Evolutionary conservation across 148 eudicot species (phyloP), one percentile per base, ranked within the genome.

Genomic region (Rheum nobile): DNA sequence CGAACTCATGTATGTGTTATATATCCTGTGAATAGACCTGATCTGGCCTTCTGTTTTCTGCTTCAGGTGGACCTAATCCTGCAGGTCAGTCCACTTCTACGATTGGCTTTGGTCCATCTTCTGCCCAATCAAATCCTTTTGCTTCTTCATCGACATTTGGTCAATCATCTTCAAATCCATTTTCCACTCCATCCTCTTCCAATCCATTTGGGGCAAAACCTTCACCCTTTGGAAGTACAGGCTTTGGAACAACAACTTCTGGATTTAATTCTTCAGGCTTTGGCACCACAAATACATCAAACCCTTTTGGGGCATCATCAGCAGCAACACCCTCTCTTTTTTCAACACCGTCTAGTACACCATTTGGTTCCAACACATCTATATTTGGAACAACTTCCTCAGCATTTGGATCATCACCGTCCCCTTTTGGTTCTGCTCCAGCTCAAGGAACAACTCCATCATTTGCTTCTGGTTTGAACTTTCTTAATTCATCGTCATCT

Each of bases 41-140:
- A 65, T 21, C 8, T 44, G 67, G 44, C 44, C 67, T 0, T 29
- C 37, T 76, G 5, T 71, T 48, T 21, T 47, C 31, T 76, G 39
- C 11, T 70, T 52, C 81, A 93, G 98, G 98, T 74, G 98, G 97
- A 44, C 94, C 98, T 29, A 81, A 85, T 88, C 85, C 98, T 79
- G 89, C 88, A 54, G 86, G 81, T 50, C 97, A 89, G 88, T 55
- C 93, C 69, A 37, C 91, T 71, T 38, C 82, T 77, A 86, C 80
- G 34, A 26, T 32, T 75, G 82, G 84, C 76, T 89, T 90, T 80
- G 87, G 83, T 71, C 71, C 74, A 41, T 19, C 88, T 57, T 73
- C 80, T 55, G 43, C 81, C 1, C 89, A 78, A 68, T 29, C 89
- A 28, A 87, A 77, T 43, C 88, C 82, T 61, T 89, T 89, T 67